Evolutionary conservation across 78 protist species (phyloP).

Genomic region (Dictyostelium intermedium): DNA sequence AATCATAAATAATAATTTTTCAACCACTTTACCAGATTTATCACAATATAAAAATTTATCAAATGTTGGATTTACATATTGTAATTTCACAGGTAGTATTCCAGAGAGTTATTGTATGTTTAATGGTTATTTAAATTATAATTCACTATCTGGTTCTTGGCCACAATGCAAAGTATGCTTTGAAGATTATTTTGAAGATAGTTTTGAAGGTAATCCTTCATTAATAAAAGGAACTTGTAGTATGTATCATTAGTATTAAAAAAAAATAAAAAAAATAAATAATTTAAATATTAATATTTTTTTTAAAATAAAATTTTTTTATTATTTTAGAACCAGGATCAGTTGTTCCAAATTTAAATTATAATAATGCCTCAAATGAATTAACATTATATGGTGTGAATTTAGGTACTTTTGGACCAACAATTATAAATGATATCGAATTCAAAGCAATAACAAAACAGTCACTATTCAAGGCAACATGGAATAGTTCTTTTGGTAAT

Average conservation of each 20-base stretch:
- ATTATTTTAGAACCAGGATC: not conserved
- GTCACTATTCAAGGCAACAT: not conserved
- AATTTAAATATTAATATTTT: not conserved
- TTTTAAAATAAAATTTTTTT: not conserved
- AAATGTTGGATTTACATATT: not conserved
- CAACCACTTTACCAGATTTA: not conserved
- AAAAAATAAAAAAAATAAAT: too few relatives aligned
- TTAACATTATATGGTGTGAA: not conserved
- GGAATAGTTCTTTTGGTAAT: not conserved
- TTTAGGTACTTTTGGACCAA: not conserved
- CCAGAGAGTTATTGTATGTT: not conserved
- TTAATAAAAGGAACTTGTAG: not conserved
- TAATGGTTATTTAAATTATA: not conserved
- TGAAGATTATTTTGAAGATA: not conserved
- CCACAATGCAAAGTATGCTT: not conserved
- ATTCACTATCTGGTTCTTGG: not conserved
- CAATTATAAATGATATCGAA: not conserved
- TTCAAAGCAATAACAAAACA: not conserved
- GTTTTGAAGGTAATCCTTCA: not conserved
- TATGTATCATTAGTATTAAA: not conserved
- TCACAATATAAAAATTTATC: not conserved
- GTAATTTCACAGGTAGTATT: not conserved
- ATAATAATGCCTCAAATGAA: not conserved
- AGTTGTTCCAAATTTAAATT: not conserved
- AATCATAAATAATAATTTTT: not conserved